phyloP scores from a whole-genome alignment of 805 yeast genomes.

The Nakazawaea wickerhamii region DNA sequence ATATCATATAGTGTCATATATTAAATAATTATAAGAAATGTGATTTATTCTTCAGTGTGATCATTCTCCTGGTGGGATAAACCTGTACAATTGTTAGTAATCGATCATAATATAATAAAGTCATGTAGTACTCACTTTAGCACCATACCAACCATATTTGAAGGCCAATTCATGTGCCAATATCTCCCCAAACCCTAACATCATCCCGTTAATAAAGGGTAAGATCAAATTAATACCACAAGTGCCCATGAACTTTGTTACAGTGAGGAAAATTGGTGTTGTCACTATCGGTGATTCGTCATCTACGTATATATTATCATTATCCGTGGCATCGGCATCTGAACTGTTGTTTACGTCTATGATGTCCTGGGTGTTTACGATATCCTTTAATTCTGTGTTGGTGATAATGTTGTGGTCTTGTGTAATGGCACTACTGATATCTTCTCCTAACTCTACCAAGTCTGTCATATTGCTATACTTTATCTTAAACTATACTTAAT shows the following conservation, averaged over 20 bases:
- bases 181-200: slow-evolving; percentile 95
- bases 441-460: slow-evolving; percentile 1
- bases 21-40: too few species aligned
- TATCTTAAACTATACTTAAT: too few species aligned
- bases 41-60: too few species aligned
- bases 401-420: slow-evolving; percentile 7
- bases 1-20: too few species aligned
- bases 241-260: slow-evolving; percentile 38
- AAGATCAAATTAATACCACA: slow-evolving; percentile 70
- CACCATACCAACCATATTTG: slow-evolving; percentile 69
- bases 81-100: not conserved
- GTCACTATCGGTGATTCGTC: slow-evolving; percentile 18
- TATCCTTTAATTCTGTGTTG: not conserved
- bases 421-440: not conserved
- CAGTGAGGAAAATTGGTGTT: slow-evolving; percentile 17
- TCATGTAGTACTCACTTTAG: slow-evolving; percentile 38
- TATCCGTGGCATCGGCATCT: slow-evolving; percentile 5
- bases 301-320: slow-evolving; percentile 2
- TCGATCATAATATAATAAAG: not conserved
- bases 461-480: too few species aligned
- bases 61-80: not conserved
- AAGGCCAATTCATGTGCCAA: slow-evolving; percentile 91
- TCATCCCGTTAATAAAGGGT: slow-evolving; percentile 89
- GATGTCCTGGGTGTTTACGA: not conserved
- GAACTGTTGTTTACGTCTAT: not conserved